Evolutionary conservation across 306 rosid genomes (phyloP).

Genomic region (Hippophae tibetana): DNA sequence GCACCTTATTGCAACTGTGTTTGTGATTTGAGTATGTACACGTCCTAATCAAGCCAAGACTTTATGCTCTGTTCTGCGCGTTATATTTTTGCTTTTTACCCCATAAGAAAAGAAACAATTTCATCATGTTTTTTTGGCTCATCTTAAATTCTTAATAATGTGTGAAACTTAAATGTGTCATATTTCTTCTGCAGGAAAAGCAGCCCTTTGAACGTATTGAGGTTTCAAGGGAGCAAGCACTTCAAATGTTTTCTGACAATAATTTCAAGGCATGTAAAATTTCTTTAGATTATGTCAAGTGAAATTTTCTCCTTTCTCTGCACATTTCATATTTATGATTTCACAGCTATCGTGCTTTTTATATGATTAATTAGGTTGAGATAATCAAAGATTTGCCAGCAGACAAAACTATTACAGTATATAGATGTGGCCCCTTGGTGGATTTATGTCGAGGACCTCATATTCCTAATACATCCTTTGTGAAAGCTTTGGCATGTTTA

Average conservation of each 20-base stretch:
- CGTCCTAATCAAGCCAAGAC: too few species aligned
- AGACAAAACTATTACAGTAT: constrained; percentile 89
- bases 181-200: constrained; percentile 41
- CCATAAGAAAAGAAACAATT: too few species aligned
- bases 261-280: constrained; percentile 61
- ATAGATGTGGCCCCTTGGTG: constrained; percentile 91
- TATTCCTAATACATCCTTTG: constrained; percentile 94
- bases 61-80: too few species aligned
- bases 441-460: constrained; percentile 98
- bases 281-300: constrained; percentile 5
- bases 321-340: constrained; percentile 9
- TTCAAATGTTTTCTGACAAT: constrained; percentile 75
- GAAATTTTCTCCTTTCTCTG: constrained; percentile 6
- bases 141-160: not conserved
- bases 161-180: not conserved
- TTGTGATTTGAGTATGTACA: too few species aligned
- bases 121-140: too few species aligned
- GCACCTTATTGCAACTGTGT: too few species aligned
- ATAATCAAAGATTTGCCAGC: constrained; percentile 88
- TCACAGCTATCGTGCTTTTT: constrained; percentile 2
- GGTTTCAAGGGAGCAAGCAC: constrained; percentile 79
- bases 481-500: constrained; percentile 79
- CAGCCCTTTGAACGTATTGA: constrained; percentile 97
- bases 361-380: constrained; percentile 54
- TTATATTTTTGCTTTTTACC: too few species aligned